Evolutionary conservation across 2,329 filamentous ascomycete genomes (phyloP), one percentile per base, ranked within the genome.

Genomic region (Alternaria triticimaculans): DNA sequence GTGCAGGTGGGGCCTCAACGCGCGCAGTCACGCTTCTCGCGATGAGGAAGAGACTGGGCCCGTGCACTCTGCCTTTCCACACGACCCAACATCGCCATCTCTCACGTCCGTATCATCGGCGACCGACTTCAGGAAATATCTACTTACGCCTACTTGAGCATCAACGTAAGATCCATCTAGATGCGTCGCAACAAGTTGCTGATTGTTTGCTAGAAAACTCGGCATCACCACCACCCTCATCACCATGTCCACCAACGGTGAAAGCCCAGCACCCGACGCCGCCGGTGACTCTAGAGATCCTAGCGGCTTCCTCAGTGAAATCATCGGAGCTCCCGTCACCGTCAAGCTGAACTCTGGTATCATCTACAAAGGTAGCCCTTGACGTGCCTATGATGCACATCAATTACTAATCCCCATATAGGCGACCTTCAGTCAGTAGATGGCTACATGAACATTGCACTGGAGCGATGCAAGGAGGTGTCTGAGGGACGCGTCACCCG

Each of bases 301-400:
- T 5, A 97, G 94, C 12, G 90, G 92, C 71, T 99, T 99, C 81
- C 86, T 99, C 63, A 90, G 92, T 81, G 93, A 97, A 78, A 97
- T 99, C 78, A 97, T 97, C 76, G 94, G 95, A 65, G 93, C 93
- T 68, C 89, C 93, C 41, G 96, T 99, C 70, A 96, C 93, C 2
- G 95, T 99, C 71, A 98, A 98, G 84, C 87, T 99, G 72, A 99
- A 99, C 84, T 97, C 94, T n/a, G 96, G 96, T 58, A 94, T 97
- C 64, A 90, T 98, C 67, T 99, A 97, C 87, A 97, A 96, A 87
- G 96, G 95, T 95, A 75, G 12, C 63, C 66, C 7, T 37, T 15
- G 55, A 62, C 56, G 51, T 66, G 44, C 46, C 33, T 28, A 11
- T 54, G 37, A 30, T 43, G 21, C 12, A 45, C 21, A 23, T 28